These are phyloP conservation scores for Planoprotostelium fungivorum DNA, from an alignment of 78 protist genomes.

Conservation along the genomic window DNA sequence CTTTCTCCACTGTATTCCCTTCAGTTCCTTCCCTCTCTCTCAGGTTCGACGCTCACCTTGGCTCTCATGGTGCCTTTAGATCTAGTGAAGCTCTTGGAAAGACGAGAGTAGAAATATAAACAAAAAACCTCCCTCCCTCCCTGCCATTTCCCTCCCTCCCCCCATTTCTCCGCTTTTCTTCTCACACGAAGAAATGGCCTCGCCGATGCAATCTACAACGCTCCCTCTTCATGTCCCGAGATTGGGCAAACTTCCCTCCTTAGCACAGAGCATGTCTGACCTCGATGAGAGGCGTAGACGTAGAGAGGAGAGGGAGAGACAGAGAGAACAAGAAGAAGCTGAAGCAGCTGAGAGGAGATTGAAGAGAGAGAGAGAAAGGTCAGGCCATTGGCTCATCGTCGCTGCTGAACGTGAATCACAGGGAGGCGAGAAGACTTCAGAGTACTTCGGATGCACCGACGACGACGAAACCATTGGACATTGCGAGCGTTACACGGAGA, in stretches of 20 bases:
- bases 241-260: too few species aligned
- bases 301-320: not conserved
- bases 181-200: not conserved
- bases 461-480: too few species aligned
- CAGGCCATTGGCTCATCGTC: too few species aligned
- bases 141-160: not conserved
- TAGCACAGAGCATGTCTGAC: too few species aligned
- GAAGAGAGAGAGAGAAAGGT: not conserved
- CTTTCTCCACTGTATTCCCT: not conserved
- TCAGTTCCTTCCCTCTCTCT: not conserved
- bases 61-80: constrained; percentile 2
- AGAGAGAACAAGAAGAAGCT: not conserved
- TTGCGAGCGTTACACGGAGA: too few species aligned
- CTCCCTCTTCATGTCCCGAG: too few species aligned
- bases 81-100: not conserved
- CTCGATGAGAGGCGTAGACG: not conserved
- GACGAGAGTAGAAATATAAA: not conserved
- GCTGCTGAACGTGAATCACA: too few species aligned
- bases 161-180: not conserved
- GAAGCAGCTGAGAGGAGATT: not conserved
- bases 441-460: too few species aligned
- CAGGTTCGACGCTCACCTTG: not conserved
- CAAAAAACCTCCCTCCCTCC: not conserved
- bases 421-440: too few species aligned
- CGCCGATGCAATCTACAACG: too few species aligned